Evolutionary conservation across 176 grass and related monocot genomes (phyloP).

Genomic region (Themeda triandra): DNA sequence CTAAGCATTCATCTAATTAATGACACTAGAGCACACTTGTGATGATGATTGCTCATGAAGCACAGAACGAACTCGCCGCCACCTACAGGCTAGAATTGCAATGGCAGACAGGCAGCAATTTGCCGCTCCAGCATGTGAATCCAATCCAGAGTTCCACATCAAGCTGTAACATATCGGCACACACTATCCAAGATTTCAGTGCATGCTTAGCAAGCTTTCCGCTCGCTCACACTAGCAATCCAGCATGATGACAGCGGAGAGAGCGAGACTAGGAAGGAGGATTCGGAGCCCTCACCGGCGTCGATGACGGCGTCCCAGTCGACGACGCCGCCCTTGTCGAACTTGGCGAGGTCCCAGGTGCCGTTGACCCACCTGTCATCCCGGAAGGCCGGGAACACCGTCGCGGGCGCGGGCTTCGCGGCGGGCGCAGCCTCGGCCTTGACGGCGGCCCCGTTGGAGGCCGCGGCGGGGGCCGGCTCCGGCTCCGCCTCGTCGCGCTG

Average conservation of each 20-base stretch:
- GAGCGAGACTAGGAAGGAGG: too few species aligned
- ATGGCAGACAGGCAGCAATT: not conserved
- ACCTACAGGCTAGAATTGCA: not conserved
- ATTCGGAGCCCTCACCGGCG: constrained; percentile 46
- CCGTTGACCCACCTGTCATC: constrained; percentile 82
- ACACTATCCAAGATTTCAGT: not conserved
- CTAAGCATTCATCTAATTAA: not conserved
- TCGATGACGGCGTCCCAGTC: constrained; percentile 95
- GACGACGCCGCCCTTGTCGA: constrained; percentile 58
- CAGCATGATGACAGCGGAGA: not conserved
- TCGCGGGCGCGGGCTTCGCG: not conserved
- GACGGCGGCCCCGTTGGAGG: constrained; percentile 39
- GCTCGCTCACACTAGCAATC: not conserved
- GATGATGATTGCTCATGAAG: not conserved
- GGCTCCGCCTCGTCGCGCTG: not conserved
- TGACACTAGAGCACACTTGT: not conserved
- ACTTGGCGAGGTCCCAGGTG: constrained; percentile 81
- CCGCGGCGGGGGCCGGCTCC: constrained; percentile 11
- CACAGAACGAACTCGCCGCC: not conserved
- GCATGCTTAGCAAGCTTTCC: not conserved
- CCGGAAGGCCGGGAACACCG: constrained; percentile 34
- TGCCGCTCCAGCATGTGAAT: not conserved
- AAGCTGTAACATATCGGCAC: not conserved
- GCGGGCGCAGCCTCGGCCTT: not conserved
- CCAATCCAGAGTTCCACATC: not conserved